Evolutionary conservation across 1,284 basidiomycete genomes (phyloP).

Genomic region (Microbotryum lychnidis-dioicae): DNA sequence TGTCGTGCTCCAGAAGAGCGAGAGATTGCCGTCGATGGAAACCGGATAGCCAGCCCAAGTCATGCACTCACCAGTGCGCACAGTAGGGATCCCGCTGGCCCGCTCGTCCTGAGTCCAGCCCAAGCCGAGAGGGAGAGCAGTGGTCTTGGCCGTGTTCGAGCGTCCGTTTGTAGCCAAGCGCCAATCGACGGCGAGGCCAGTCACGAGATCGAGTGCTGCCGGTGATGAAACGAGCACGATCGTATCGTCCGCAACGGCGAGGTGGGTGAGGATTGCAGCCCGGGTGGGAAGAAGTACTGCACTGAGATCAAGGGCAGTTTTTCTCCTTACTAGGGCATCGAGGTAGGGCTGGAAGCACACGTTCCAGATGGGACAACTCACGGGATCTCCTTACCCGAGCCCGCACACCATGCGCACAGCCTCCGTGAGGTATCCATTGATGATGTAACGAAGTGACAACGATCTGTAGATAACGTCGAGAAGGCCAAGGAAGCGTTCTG

Average conservation of each 20-base stretch:
- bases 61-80: too few species aligned
- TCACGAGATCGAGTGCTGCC: neutral
- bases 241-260: slow-evolving; percentile 6
- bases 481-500: slow-evolving; percentile 9
- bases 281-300: neutral
- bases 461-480: neutral
- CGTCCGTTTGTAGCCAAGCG: slow-evolving; percentile 1
- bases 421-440: slow-evolving; percentile 1
- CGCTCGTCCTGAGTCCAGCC: neutral
- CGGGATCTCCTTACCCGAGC: neutral
- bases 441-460: neutral
- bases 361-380: slow-evolving; percentile 1
- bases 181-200: slow-evolving; percentile 3
- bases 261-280: neutral
- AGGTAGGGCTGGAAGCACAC: slow-evolving; percentile 4
- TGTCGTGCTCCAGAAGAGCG: too few species aligned
- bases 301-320: neutral
- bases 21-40: too few species aligned
- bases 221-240: neutral
- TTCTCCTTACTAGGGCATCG: neutral
- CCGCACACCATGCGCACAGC: neutral
- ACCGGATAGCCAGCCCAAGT: too few species aligned
- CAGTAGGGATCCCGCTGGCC: neutral
- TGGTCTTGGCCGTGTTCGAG: slow-evolving; percentile 2
- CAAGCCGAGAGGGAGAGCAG: neutral